phyloP scores from a whole-genome alignment of 805 yeast species.

The Wickerhamiella spandovensis region DNA sequence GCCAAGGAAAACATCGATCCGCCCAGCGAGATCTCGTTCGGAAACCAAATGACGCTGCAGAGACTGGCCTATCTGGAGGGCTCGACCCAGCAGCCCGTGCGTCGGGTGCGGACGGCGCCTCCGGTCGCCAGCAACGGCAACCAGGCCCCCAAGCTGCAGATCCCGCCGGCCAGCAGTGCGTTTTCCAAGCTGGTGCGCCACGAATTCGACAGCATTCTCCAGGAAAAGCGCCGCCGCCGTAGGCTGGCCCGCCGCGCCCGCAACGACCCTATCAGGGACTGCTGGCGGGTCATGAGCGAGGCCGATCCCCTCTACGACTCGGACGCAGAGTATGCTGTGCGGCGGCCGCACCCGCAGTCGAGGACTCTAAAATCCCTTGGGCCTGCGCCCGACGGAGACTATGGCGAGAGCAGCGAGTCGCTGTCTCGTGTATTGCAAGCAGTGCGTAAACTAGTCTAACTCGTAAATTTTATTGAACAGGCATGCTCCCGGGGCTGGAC shows the following conservation, averaged over 20 bases:
- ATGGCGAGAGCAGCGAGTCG: slow-evolving; percentile 9
- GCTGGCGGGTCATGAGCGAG: slow-evolving; percentile 21
- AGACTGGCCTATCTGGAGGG: slow-evolving; percentile 26
- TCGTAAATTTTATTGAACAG: no score
- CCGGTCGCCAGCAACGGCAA: neutral
- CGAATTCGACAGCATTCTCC: slow-evolving; percentile 12
- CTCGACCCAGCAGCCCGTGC: slow-evolving; percentile 6
- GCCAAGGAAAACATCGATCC: slow-evolving; percentile 33
- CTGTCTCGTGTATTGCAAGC: neutral
- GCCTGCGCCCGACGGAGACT: slow-evolving; percentile 11
- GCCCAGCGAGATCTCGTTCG: slow-evolving; percentile 31
- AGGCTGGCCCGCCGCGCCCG: slow-evolving; percentile 12
- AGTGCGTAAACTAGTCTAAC: neutral
- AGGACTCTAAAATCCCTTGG: slow-evolving; percentile 2
- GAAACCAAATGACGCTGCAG: slow-evolving; percentile 28
- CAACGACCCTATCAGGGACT: slow-evolving; percentile 18
- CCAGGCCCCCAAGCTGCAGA: slow-evolving; percentile 3
- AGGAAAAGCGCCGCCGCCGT: slow-evolving; percentile 16
- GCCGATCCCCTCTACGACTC: slow-evolving; percentile 25
- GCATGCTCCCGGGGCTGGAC: no score
- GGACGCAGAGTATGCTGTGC: slow-evolving; percentile 20
- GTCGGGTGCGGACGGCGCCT: neutral
- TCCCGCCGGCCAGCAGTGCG: slow-evolving; percentile 12
- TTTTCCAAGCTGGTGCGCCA: slow-evolving; percentile 10
- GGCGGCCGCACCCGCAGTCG: slow-evolving; percentile 4